Evolutionary conservation across 2,329 filamentous ascomycete species (phyloP), one percentile per base, ranked within the genome.

Genomic region (Lachnellula hyalina): DNA sequence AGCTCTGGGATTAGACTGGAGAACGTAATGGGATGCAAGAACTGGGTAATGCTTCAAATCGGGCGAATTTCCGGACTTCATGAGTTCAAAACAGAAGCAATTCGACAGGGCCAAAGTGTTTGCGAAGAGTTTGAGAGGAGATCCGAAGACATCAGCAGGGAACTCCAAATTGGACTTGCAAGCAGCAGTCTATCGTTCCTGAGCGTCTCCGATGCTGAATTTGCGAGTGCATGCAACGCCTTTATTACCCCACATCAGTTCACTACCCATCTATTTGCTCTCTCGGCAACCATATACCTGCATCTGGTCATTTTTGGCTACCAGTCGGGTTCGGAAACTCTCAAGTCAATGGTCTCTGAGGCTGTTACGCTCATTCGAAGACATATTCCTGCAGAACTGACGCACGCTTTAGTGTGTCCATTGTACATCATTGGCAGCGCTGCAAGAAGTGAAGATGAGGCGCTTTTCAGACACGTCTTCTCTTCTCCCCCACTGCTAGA

Each of bases 11-110:
- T 54, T 4, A 61, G 60, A 36, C 56, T 84, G 52, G 75, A 78
- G 48, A 74, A 77, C 34, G 76, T 81, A 48, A 68, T 80, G 41
- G 82, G 83, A 2, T 73, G 81, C 56, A 71, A 80, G 45, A 85
- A 84, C 65, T 82, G 80, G 79, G 75, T 76, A 0, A 61, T 85
- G 46, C 68, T 79, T 46, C 70, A 75, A n/a, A 74, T 86, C 44
- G 77, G 76, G 12, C 75, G 81, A 19, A 76, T 82, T 47, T 72
- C 81, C 14, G 66, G 73, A 0, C 71, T 86, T 6, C 75, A 81
- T 50, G 72, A 75, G 1, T 83, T 78, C 76, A 85, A 84, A 68
- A 75, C 76, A 60, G 68, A 74, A 21, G 73, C 73, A 57, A 74
- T 71, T 47, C 65, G 57, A 23, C 41, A 55, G 17, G 58, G 54